These are phyloP conservation scores for Hemileia vastatrix DNA, from an alignment of 1,284 basidiomycete genomes.

Conservation along the genomic window DNA sequence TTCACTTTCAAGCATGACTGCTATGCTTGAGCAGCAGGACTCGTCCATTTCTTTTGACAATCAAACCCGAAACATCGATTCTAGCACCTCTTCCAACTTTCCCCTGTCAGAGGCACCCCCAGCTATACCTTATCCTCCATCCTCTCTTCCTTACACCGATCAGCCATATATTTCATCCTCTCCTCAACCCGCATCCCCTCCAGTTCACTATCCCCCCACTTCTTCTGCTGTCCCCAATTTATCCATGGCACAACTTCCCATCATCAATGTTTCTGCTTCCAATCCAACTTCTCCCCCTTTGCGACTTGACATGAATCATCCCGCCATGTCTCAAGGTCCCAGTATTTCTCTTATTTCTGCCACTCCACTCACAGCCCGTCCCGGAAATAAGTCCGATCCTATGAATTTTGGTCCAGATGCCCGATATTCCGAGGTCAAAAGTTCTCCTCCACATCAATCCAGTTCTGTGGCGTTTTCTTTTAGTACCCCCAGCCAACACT, in stretches of 20 bases:
- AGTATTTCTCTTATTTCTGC: constrained; percentile 20
- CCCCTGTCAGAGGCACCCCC: neutral
- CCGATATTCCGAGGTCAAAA: no score
- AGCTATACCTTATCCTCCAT: neutral
- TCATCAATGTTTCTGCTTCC: neutral
- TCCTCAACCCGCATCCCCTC: neutral
- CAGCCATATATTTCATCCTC: neutral
- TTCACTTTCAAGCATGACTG: neutral
- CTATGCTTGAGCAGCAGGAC: neutral
- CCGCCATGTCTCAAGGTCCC: constrained; percentile 11
- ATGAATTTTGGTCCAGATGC: no score
- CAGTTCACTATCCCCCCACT: neutral
- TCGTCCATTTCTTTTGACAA: neutral
- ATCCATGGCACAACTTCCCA: neutral
- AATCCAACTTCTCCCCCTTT: constrained; percentile 14
- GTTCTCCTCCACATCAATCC: no score
- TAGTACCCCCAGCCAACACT: no score
- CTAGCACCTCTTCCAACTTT: neutral
- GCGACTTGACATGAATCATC: constrained; percentile 20
- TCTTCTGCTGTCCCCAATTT: neutral
- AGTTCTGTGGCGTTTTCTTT: no score
- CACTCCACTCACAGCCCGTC: constrained; percentile 14
- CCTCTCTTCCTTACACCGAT: neutral
- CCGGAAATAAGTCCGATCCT: neutral
- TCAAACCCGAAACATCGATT: neutral